Evolutionary conservation across 2,329 filamentous ascomycete genomes (phyloP).

Genomic region (Apiospora hydei): DNA sequence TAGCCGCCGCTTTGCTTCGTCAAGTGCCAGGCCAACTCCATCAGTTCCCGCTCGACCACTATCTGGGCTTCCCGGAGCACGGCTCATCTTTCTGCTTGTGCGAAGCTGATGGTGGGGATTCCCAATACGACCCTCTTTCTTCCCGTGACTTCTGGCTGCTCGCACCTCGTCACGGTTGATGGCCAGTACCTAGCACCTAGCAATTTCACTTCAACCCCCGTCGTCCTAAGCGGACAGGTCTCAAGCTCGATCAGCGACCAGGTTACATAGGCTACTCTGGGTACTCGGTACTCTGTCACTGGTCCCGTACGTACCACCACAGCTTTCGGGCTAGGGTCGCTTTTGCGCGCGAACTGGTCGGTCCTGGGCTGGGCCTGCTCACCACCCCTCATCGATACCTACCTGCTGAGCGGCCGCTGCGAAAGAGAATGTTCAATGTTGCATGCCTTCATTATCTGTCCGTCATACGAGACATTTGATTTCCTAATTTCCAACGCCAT

Average conservation of each 20-base stretch:
- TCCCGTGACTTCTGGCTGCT: conserved; percentile 32
- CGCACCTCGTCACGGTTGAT: conserved; percentile 38
- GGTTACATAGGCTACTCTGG: background rate
- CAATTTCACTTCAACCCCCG: conserved; percentile 36
- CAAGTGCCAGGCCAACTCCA: conserved; percentile 48
- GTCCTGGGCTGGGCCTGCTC: conserved; percentile 4
- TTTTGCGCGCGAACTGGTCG: conserved; percentile 14
- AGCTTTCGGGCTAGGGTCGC: conserved; percentile 27
- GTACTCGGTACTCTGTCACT: conserved; percentile 30
- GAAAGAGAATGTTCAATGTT: conserved; percentile 28
- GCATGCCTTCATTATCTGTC: conserved; percentile 27
- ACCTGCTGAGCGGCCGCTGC: conserved; percentile 40
- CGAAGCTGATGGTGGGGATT: conserved; percentile 47
- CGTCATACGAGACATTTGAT: conserved; percentile 54
- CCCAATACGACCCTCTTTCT: conserved; percentile 43
- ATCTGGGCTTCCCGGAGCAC: conserved; percentile 41
- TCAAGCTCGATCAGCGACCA: conserved; percentile 18
- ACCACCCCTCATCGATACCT: conserved; percentile 17
- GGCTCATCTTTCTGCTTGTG: conserved; percentile 49
- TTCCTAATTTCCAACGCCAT: conserved; percentile 31
- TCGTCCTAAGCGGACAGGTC: conserved; percentile 9
- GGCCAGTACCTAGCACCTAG: conserved; percentile 25
- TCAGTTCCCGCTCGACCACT: conserved; percentile 43
- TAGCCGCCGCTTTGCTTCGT: conserved; percentile 45
- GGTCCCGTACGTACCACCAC: conserved; percentile 38